Evolutionary conservation across 1,284 basidiomycete species (phyloP).

Genomic region (Cryptococcus maquisensis): DNA sequence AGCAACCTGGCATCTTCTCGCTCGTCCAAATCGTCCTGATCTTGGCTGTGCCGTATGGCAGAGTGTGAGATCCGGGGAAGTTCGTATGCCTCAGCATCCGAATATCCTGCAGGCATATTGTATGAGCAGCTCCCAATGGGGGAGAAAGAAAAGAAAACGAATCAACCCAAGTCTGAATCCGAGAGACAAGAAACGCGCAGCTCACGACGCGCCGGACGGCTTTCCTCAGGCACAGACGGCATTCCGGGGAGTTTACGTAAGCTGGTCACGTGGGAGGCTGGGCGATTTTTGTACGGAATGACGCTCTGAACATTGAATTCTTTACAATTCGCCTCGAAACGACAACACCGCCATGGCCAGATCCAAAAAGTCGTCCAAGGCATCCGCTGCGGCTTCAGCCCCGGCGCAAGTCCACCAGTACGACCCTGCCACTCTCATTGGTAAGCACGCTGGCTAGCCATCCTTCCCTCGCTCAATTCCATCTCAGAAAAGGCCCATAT

Average conservation of each 20-base stretch:
- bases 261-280: too few species aligned
- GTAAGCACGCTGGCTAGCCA: constrained; percentile 10
- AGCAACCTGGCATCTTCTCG: constrained; percentile 9
- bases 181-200: too few species aligned
- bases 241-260: too few species aligned
- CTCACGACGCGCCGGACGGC: too few species aligned
- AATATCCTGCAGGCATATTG: constrained; percentile 14
- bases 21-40: background rate
- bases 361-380: background rate
- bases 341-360: background rate
- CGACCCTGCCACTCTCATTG: constrained; percentile 25
- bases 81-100: constrained; percentile 43
- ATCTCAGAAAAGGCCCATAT: constrained; percentile 57
- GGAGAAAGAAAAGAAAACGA: too few species aligned
- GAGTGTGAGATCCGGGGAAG: constrained; percentile 18
- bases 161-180: too few species aligned
- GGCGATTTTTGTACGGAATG: too few species aligned
- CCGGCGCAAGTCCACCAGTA: background rate
- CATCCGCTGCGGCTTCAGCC: background rate
- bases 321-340: too few species aligned
- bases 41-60: constrained; percentile 4
- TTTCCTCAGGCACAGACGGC: too few species aligned
- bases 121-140: background rate
- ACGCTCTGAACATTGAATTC: too few species aligned
- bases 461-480: background rate